A percentile compares a stretch with the other conserved stretches of the same genome.
These are phyloP conservation scores for Hymenochaete sp. DNA, from an alignment of 1,284 basidiomycete species.

Conservation along the genomic window DNA sequence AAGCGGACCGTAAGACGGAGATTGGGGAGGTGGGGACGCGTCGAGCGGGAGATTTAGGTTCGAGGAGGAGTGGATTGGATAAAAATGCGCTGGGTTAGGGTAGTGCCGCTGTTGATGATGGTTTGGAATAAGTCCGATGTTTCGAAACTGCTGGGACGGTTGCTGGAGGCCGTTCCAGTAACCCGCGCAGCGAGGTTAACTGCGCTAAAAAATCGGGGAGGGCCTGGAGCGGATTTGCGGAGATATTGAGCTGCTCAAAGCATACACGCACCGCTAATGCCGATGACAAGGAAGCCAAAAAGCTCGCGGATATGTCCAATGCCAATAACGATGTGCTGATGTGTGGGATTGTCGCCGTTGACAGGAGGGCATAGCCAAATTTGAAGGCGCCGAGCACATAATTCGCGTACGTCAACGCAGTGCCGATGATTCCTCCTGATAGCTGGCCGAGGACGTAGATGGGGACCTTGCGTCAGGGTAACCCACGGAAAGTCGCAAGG, in stretches of 20 bases:
- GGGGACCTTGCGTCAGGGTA: slow-evolving; percentile 75
- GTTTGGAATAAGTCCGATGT: slow-evolving; percentile 42
- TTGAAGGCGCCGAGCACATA: no score
- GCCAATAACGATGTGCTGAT: slow-evolving; percentile 74
- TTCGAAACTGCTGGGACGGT: slow-evolving; percentile 39
- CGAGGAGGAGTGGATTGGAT: slow-evolving; percentile 38
- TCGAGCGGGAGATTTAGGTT: slow-evolving; percentile 41
- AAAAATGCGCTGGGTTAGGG: slow-evolving; percentile 40
- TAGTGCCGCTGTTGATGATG: no score
- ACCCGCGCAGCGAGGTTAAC: slow-evolving; percentile 70
- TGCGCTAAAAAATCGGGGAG: slow-evolving; percentile 78
- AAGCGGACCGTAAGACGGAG: slow-evolving; percentile 71
- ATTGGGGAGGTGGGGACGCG: slow-evolving; percentile 53
- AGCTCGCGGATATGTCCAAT: slow-evolving; percentile 85
- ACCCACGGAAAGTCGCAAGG: slow-evolving; percentile 59
- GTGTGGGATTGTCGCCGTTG: slow-evolving; percentile 60
- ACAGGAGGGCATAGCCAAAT: no score
- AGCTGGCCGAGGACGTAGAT: slow-evolving; percentile 63
- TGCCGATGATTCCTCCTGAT: slow-evolving; percentile 61
- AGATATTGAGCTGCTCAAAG: slow-evolving; percentile 92
- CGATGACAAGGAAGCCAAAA: slow-evolving; percentile 73
- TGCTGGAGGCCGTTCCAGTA: slow-evolving; percentile 45
- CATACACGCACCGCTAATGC: slow-evolving; percentile 66
- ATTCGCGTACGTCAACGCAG: slow-evolving; percentile 63
- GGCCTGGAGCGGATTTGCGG: slow-evolving; percentile 78